Evolutionary conservation across 2,329 filamentous ascomycete genomes (phyloP).

Genomic region (Cladosporium halotolerans): DNA sequence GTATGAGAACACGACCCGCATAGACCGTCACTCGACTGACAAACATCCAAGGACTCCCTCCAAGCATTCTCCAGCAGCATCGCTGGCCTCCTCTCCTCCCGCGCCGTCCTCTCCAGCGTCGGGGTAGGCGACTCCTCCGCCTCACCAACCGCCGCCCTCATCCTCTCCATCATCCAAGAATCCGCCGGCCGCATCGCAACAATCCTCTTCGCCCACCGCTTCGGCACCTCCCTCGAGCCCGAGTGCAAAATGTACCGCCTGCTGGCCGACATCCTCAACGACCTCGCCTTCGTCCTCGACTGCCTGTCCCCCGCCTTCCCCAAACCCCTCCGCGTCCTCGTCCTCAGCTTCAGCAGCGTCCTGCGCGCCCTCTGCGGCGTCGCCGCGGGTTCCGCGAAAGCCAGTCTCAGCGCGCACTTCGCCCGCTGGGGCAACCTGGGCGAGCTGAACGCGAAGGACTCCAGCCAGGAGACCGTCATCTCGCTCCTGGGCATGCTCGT

Average conservation of each 20-base stretch:
- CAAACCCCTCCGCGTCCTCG: constrained; percentile 47
- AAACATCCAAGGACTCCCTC: constrained; percentile 57
- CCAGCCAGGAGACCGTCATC: constrained; percentile 90
- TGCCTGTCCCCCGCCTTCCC: constrained; percentile 71
- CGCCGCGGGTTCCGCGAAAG: constrained; percentile 82
- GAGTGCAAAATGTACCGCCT: constrained; percentile 89
- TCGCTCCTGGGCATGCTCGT: constrained; percentile 81
- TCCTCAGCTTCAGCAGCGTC: constrained; percentile 56
- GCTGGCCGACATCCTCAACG: constrained; percentile 82
- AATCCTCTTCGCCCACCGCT: constrained; percentile 75
- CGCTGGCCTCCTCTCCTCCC: constrained; percentile 69
- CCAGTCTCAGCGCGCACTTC: constrained; percentile 87
- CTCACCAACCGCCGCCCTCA: constrained; percentile 71
- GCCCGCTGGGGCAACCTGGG: constrained; percentile 79
- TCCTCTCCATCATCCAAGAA: constrained; percentile 78
- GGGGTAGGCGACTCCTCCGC: constrained; percentile 76
- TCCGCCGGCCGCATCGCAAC: constrained; percentile 75
- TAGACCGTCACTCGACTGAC: neutral
- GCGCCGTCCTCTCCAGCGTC: constrained; percentile 71
- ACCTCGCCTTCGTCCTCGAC: constrained; percentile 79
- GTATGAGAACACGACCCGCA: constrained; percentile 36
- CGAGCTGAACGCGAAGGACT: constrained; percentile 91
- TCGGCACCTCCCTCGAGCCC: constrained; percentile 76
- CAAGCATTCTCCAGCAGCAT: constrained; percentile 82
- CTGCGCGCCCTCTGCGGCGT: constrained; percentile 74